These are phyloP conservation scores for Yamadazyma aaseri DNA, from an alignment of 1,139 yeast genomes.

Conservation along the genomic window DNA sequence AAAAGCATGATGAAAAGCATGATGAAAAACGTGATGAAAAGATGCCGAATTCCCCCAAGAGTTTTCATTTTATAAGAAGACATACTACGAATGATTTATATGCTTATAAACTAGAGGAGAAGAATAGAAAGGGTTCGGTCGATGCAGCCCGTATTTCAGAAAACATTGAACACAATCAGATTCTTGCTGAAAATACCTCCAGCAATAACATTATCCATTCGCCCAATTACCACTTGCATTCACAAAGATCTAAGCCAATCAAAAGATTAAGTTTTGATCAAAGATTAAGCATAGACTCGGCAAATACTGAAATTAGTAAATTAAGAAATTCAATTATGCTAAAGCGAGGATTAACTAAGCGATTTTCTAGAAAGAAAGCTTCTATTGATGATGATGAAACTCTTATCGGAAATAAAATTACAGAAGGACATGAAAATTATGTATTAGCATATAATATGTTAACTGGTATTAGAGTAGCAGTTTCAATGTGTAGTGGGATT, in stretches of 20 bases:
- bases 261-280: constrained; percentile 8
- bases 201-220: neutral
- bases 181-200: neutral
- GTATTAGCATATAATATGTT: constrained; percentile 96
- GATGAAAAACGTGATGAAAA: neutral
- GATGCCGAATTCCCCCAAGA: too few species aligned
- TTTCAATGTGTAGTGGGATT: constrained; percentile 84
- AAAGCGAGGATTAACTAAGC: constrained; percentile 34
- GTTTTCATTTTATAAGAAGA: constrained; percentile 11
- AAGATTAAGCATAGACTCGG: constrained; percentile 14
- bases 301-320: constrained; percentile 35
- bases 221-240: neutral
- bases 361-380: constrained; percentile 30
- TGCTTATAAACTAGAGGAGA: constrained; percentile 9
- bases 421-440: constrained; percentile 91
- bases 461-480: constrained; percentile 95
- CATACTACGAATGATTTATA: constrained; percentile 18
- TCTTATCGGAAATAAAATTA: constrained; percentile 75
- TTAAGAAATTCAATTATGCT: constrained; percentile 42
- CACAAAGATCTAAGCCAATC: constrained; percentile 4
- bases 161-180: neutral
- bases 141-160: neutral
- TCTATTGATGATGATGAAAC: constrained; percentile 61
- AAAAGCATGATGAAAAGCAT: neutral
- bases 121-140: neutral